Evolutionary conservation across 2,329 filamentous ascomycete species (phyloP).

Genomic region (Sarocladiaceae sp.): DNA sequence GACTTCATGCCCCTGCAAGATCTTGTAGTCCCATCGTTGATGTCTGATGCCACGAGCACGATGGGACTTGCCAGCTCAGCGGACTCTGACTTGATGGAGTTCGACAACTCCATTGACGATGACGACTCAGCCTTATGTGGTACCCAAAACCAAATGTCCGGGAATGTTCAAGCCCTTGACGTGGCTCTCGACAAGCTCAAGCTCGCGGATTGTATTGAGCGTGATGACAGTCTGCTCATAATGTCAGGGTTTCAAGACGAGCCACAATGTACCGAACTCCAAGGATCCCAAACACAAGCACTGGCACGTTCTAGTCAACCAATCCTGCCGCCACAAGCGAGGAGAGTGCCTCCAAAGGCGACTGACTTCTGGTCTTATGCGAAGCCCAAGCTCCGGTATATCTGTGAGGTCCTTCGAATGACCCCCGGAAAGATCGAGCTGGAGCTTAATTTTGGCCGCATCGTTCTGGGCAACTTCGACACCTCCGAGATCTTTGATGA

Average conservation of each 20-base stretch:
- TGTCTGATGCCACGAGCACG: neutral
- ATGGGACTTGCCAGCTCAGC: neutral
- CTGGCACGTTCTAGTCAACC: too few species aligned
- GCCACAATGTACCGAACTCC: too few species aligned
- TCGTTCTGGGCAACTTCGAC: neutral
- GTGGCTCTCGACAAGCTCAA: neutral
- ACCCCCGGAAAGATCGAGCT: conserved; percentile 8
- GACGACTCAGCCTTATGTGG: too few species aligned
- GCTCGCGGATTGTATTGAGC: neutral
- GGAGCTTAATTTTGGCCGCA: conserved; percentile 10
- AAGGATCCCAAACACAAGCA: too few species aligned
- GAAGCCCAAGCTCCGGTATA: neutral
- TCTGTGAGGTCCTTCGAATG: neutral
- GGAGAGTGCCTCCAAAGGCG: neutral
- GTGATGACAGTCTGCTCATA: neutral
- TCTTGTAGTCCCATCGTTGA: neutral
- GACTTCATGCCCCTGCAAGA: neutral
- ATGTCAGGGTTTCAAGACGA: neutral
- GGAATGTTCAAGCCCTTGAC: neutral
- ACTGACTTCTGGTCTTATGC: neutral
- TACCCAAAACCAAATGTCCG: neutral
- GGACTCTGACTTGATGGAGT: neutral
- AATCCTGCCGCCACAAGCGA: too few species aligned
- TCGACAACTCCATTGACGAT: neutral
- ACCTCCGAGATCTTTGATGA: neutral